Conservation (phyloP, 2,329 filamentous ascomycete species). For the Clarireedia sp. region DNA sequence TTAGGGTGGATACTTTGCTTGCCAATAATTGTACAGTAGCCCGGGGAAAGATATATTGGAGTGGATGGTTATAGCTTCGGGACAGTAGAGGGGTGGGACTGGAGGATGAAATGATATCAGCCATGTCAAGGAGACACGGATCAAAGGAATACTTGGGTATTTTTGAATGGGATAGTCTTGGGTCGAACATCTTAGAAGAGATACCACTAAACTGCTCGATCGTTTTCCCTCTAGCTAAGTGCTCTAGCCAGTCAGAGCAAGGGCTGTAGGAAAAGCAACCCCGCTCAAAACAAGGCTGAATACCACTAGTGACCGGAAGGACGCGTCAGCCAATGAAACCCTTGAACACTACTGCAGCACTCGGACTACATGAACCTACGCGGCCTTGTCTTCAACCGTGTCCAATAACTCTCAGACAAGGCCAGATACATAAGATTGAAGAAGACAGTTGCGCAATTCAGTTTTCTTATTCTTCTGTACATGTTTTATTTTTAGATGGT, state of each 20-base stretch:
- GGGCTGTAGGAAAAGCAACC: too few species aligned
- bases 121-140: neutral
- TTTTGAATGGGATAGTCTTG: too few species aligned
- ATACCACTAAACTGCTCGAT: too few species aligned
- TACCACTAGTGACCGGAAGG: too few species aligned
- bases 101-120: neutral
- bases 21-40: neutral
- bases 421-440: neutral
- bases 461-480: too few species aligned
- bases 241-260: too few species aligned
- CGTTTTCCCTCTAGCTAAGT: too few species aligned
- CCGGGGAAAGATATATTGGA: neutral
- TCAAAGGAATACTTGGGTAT: too few species aligned
- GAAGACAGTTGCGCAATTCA: too few species aligned
- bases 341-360: neutral
- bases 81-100: neutral
- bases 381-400: neutral
- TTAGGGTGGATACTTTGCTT: neutral
- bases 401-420: neutral
- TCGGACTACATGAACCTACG: neutral
- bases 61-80: neutral
- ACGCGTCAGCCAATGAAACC: neutral
- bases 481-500: too few species aligned
- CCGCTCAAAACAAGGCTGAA: too few species aligned
- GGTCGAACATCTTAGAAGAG: too few species aligned